Evolutionary conservation across 768 basidiomycete species (phyloP), one percentile per base, ranked within the genome.

Genomic region (Leccinellum luteum): DNA sequence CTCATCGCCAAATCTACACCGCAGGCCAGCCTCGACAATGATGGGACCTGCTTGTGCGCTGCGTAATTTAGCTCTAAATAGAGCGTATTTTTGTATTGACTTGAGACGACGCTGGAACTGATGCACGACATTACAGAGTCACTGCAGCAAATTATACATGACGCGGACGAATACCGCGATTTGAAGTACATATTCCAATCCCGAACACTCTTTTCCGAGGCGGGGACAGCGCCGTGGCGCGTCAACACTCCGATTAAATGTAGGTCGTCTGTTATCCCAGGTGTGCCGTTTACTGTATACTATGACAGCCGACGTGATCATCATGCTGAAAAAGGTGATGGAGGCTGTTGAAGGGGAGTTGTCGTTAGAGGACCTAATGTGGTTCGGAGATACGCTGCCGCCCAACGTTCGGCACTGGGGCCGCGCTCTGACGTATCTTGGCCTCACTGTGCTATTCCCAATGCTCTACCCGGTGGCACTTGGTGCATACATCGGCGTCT

Each of bases 21-120:
- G 14, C n/a, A n/a, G n/a, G 28, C 49, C 58, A 43, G 48, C 60
- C 50, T 61, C 65, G 10, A 51, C 55, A 57, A 65, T 69, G 61
- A 12, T 69, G 56, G 67, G 68, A 31, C 65, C 67, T 3, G 57
- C 67, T n/a, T 69, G 61, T 19, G 67, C 63, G 12, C 27, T 69
- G 30, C 60, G 65, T 8, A 61, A 57, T 12, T 55, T 69, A 19
- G 63, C 60, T 8, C 61, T 58, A 30, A 51, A 60, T 19, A 15
- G 67, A 13, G 51, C 59, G 61, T 60, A 6, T 54, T 51, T 27
- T 0, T n/a, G 10, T 15, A 1, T 3, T 14, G 19, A 32, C 34
- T 49, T 32, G 1, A 4, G n/a, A 3, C 4, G 19, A 21, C 8
- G 5, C 9, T 17, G 17, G 5, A 48, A 35, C 48, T 59, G 45